Evolutionary conservation across 768 basidiomycete species (phyloP).

Genomic region (Russula emetica): DNA sequence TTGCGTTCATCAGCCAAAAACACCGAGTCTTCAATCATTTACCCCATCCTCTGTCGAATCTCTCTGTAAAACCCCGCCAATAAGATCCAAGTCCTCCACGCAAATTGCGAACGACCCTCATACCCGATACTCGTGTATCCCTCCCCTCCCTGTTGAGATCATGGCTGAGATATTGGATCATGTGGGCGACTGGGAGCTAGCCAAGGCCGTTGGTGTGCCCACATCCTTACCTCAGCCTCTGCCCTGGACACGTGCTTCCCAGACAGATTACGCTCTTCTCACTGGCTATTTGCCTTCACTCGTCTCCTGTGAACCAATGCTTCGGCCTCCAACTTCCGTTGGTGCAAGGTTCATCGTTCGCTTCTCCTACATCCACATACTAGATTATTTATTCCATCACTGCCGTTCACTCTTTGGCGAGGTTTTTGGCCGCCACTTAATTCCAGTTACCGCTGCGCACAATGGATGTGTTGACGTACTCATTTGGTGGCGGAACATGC

Average conservation of each 20-base stretch:
- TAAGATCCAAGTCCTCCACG: not conserved
- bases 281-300: constrained; percentile 56
- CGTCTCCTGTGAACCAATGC: constrained; percentile 52
- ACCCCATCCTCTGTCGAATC: not conserved
- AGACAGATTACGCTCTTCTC: constrained; percentile 69
- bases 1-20: not conserved
- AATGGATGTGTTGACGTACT: constrained; percentile 70
- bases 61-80: not conserved
- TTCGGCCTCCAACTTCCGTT: constrained; percentile 60
- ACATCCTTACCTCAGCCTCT: constrained; percentile 61
- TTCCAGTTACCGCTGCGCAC: constrained; percentile 73
- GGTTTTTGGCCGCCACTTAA: constrained; percentile 60
- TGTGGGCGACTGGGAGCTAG: constrained; percentile 80
- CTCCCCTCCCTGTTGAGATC: constrained; percentile 72
- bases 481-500: constrained; percentile 74
- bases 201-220: constrained; percentile 69
- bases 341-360: constrained; percentile 65
- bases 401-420: constrained; percentile 61
- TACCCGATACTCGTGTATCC: constrained; percentile 28
- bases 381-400: constrained; percentile 65
- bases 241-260: constrained; percentile 68
- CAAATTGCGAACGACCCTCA: constrained; percentile 29
- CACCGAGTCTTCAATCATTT: not conserved
- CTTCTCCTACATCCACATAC: constrained; percentile 71
- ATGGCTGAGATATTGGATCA: constrained; percentile 73